These are phyloP conservation scores for Dactylonectria estremocensis DNA, from an alignment of 2,329 filamentous ascomycete species.

Conservation along the genomic window DNA sequence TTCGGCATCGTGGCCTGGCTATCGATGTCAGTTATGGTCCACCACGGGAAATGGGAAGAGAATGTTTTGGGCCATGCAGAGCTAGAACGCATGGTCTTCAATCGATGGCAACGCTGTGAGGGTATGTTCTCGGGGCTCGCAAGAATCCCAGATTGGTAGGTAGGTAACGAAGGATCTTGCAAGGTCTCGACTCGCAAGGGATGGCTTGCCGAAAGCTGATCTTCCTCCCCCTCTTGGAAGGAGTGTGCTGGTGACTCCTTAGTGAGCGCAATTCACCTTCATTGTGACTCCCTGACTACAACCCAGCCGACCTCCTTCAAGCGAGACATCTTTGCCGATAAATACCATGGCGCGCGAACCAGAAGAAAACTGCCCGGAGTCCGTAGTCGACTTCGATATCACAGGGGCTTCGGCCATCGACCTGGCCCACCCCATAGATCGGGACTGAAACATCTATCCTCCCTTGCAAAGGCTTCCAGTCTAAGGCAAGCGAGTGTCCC, in stretches of 20 bases:
- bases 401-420: neutral
- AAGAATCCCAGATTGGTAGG: conserved; percentile 21
- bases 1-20: too few relatives aligned
- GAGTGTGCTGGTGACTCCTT: conserved; percentile 34
- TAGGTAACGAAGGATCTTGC: conserved; percentile 34
- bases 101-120: conserved; percentile 8
- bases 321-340: conserved; percentile 24
- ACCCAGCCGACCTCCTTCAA: conserved; percentile 7
- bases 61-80: neutral
- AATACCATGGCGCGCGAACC: neutral
- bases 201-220: too few relatives aligned
- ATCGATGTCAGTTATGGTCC: too few relatives aligned
- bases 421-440: neutral
- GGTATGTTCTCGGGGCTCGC: conserved; percentile 3
- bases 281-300: neutral
- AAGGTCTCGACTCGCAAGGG: conserved; percentile 46
- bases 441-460: neutral
- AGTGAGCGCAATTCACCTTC: conserved; percentile 37
- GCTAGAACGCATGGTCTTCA: neutral
- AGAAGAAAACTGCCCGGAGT: neutral
- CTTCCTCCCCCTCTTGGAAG: conserved; percentile 39
- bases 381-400: neutral
- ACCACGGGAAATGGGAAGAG: neutral
- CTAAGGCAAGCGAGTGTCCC: neutral
- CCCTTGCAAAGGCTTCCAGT: neutral